Evolutionary conservation across 352 stramenopile genomes (phyloP).

Genomic region (Plasmopara muralis): DNA sequence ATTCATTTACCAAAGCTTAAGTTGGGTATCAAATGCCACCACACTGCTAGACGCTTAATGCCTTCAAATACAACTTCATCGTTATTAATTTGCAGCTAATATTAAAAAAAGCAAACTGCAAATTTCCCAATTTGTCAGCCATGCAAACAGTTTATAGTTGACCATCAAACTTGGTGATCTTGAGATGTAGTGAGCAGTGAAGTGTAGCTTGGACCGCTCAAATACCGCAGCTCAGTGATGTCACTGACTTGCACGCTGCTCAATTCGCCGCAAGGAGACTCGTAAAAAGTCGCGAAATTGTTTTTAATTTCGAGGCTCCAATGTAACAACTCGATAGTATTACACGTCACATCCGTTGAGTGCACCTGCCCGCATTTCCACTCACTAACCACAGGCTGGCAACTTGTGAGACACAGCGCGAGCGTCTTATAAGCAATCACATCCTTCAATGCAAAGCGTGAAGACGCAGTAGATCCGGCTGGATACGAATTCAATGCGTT

Average conservation of each 20-base stretch:
- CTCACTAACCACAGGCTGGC: slow-evolving; percentile 58
- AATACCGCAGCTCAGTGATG: slow-evolving; percentile 45
- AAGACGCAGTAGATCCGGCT: slow-evolving; percentile 4
- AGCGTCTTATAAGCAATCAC: slow-evolving; percentile 72
- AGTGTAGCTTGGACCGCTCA: slow-evolving; percentile 34
- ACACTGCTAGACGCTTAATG: no score
- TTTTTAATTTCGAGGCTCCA: slow-evolving; percentile 13
- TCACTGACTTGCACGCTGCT: slow-evolving; percentile 18
- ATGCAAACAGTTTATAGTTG: background rate
- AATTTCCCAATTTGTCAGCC: no score
- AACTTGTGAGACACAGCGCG: slow-evolving; percentile 70
- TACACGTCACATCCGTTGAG: slow-evolving; percentile 5
- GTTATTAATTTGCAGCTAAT: no score
- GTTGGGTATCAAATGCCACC: no score
- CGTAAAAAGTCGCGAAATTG: slow-evolving; percentile 7
- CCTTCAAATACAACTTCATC: no score
- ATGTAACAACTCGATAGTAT: slow-evolving; percentile 15
- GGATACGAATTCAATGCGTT: slow-evolving; percentile 28
- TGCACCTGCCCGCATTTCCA: slow-evolving; percentile 54
- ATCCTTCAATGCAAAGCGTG: slow-evolving; percentile 34
- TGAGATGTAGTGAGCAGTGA: slow-evolving; percentile 4
- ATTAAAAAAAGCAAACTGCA: no score
- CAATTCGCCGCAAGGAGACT: slow-evolving; percentile 12
- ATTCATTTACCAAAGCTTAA: no score
- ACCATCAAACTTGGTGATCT: background rate